These are phyloP conservation scores for Smittium mucronatum DNA, from an alignment of 371 early-diverging fungal genomes.

Conservation along the genomic window DNA sequence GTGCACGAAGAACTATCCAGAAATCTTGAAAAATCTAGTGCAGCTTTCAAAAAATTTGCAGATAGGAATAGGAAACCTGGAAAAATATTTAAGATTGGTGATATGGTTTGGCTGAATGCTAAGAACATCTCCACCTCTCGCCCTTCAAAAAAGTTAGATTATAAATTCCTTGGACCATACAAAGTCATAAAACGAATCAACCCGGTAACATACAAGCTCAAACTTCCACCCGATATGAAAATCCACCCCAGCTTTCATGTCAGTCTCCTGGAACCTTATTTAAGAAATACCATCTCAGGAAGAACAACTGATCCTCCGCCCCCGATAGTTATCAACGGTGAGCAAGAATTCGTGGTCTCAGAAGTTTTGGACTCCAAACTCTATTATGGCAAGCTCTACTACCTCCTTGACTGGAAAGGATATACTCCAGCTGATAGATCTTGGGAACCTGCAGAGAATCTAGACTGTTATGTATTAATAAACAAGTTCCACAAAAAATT, in stretches of 20 bases:
- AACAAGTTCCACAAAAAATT: not conserved
- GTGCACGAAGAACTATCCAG: not conserved
- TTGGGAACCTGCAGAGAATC: slow-evolving; percentile 10
- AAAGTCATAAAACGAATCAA: not conserved
- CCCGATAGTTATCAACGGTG: not conserved
- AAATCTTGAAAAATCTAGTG: slow-evolving; percentile 9
- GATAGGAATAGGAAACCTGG: not conserved
- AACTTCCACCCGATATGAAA: not conserved
- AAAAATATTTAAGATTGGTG: slow-evolving; percentile 15
- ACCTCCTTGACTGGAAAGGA: slow-evolving; percentile 18
- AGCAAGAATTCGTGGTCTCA: slow-evolving; percentile 4
- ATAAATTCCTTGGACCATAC: slow-evolving; percentile 6
- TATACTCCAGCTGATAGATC: slow-evolving; percentile 8
- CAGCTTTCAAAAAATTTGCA: not conserved
- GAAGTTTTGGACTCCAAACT: not conserved
- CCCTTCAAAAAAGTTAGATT: slow-evolving; percentile 23
- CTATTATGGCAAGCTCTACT: not conserved
- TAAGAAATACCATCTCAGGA: not conserved
- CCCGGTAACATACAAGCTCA: not conserved
- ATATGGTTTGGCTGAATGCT: slow-evolving; percentile 23
- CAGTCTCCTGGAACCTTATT: not conserved
- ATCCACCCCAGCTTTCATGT: not conserved
- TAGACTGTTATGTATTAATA: not conserved
- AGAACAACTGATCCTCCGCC: not conserved
- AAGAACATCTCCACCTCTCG: slow-evolving; percentile 18